phyloP scores from a whole-genome alignment of 2,329 filamentous ascomycete species.

The Emericellopsis atlantica region DNA sequence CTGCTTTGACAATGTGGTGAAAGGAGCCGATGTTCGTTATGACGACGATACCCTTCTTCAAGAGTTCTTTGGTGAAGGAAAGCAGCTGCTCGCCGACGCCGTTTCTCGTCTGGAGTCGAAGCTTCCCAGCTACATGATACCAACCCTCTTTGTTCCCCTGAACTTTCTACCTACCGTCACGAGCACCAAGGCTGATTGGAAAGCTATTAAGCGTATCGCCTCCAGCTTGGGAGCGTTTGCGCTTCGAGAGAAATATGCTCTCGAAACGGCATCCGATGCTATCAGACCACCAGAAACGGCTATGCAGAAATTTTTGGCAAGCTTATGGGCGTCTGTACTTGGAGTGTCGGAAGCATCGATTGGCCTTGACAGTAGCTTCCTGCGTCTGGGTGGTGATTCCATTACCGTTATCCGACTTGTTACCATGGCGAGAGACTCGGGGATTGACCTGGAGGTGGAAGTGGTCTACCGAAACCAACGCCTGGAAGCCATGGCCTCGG shows the following conservation, averaged over 20 bases:
- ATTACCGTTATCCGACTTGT: conserved; percentile 15
- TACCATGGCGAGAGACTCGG: too few relatives aligned
- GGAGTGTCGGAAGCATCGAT: conserved; percentile 3
- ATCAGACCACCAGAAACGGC: conserved; percentile 5
- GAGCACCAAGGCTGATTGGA: not conserved
- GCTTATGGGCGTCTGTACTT: conserved; percentile 6
- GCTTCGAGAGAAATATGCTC: not conserved
- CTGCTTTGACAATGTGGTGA: too few relatives aligned
- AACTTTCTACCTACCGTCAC: conserved; percentile 3
- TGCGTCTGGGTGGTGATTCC: conserved; percentile 32
- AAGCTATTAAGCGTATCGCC: too few relatives aligned
- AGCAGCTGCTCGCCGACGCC: not conserved
- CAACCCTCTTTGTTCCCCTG: conserved; percentile 4
- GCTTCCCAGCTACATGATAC: conserved; percentile 7
- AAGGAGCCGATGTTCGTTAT: too few relatives aligned
- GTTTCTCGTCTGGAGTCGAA: not conserved
- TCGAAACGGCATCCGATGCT: too few relatives aligned
- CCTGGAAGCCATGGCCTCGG: not conserved
- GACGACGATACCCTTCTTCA: not conserved
- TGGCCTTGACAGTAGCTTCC: conserved; percentile 20
- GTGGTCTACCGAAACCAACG: too few relatives aligned
- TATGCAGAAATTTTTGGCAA: conserved; percentile 12
- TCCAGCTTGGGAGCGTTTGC: not conserved
- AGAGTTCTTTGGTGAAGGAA: too few relatives aligned
- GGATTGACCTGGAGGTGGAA: too few relatives aligned